A percentile compares a stretch with the other conserved stretches of the same genome.
Conservation (phyloP, 2,329 filamentous ascomycete species). For the Trichoderma koningiopsis region DNA sequence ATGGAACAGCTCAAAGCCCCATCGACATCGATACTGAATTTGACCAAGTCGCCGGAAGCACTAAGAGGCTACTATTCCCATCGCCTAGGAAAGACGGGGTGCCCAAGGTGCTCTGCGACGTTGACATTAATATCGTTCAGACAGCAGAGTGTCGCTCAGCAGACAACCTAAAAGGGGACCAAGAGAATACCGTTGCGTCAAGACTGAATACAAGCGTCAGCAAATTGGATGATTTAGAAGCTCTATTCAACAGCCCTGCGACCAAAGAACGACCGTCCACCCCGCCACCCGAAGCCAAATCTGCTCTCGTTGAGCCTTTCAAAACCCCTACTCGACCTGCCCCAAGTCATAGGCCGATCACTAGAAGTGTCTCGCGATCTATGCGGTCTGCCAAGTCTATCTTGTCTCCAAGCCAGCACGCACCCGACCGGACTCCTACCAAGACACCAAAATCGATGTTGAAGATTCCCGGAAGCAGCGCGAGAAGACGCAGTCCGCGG, state of each 20-base stretch:
- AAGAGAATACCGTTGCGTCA: conserved; percentile 54
- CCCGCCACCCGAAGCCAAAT: conserved; percentile 52
- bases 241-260: conserved; percentile 65
- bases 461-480: conserved; percentile 36
- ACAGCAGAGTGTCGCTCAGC: conserved; percentile 43
- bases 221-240: conserved; percentile 58
- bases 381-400: conserved; percentile 51
- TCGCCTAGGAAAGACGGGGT: conserved; percentile 69
- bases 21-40: conserved; percentile 57
- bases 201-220: conserved; percentile 29
- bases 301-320: conserved; percentile 49
- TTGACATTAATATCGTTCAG: conserved; percentile 56
- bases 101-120: conserved; percentile 62
- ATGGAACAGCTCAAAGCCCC: conserved; percentile 59
- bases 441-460: conserved; percentile 43
- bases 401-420: conserved; percentile 48
- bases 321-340: conserved; percentile 67
- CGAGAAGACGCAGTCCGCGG: conserved; percentile 49
- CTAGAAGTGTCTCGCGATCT: conserved; percentile 61
- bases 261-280: conserved; percentile 49
- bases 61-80: conserved; percentile 73
- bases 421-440: conserved; percentile 53
- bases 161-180: conserved; percentile 41
- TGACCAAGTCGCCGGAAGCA: conserved; percentile 54
- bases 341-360: conserved; percentile 62